These are phyloP conservation scores for Wickerhamomyces tratensis DNA, from an alignment of 805 yeast genomes.

Conservation along the genomic window DNA sequence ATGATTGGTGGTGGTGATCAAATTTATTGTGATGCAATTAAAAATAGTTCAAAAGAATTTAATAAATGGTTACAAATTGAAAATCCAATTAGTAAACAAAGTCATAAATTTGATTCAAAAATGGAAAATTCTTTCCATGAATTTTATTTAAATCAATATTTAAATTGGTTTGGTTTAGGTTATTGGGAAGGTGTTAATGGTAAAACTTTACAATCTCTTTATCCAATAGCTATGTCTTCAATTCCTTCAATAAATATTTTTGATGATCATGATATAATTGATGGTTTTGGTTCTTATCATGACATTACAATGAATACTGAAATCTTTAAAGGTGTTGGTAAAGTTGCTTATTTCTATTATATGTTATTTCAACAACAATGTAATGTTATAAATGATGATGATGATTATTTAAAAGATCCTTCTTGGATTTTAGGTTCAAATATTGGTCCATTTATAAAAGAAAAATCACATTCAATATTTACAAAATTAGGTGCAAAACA, in stretches of 20 bases:
- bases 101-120: conserved; percentile 34
- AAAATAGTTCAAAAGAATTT: conserved; percentile 41
- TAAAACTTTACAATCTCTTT: conserved; percentile 52
- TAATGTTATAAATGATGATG: conserved; percentile 32
- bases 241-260: conserved; percentile 82
- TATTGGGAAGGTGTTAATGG: conserved; percentile 68
- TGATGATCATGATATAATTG: conserved; percentile 96
- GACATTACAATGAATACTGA: conserved; percentile 65
- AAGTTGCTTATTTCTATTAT: conserved; percentile 74
- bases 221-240: conserved; percentile 67
- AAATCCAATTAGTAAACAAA: conserved; percentile 35
- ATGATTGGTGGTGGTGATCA: conserved; percentile 99
- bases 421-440: conserved; percentile 54
- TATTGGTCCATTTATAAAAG: conserved; percentile 62
- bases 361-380: conserved; percentile 88
- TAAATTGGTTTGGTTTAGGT: conserved; percentile 88
- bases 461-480: conserved; percentile 58
- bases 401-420: conserved; percentile 29
- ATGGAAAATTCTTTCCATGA: conserved; percentile 45
- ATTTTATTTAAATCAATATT: conserved; percentile 65
- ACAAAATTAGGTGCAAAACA: conserved; percentile 67
- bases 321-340: conserved; percentile 65
- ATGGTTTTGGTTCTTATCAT: conserved; percentile 87
- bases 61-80: conserved; percentile 54
- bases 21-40: conserved; percentile 78